Evolutionary conservation across 139 green algal genomes (phyloP).

Genomic region (Pleodorina starrii): DNA sequence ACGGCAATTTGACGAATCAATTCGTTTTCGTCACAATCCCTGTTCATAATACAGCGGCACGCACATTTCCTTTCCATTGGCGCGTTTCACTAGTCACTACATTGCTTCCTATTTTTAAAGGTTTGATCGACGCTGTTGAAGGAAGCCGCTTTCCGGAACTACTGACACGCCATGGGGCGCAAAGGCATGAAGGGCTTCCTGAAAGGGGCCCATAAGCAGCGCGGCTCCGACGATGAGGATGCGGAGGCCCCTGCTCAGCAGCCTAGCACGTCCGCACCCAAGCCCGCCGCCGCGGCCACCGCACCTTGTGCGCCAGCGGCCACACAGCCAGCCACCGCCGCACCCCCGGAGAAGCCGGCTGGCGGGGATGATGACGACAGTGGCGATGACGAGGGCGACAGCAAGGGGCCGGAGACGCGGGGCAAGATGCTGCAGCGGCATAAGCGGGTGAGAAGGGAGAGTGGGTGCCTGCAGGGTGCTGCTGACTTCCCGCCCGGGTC

Average conservation of each 20-base stretch:
- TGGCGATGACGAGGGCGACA: constrained; percentile 16
- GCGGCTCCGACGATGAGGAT: constrained; percentile 23
- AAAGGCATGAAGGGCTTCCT: constrained; percentile 49
- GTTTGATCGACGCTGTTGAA: no score
- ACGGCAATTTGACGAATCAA: no score
- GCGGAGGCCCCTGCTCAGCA: not conserved
- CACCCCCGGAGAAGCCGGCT: not conserved
- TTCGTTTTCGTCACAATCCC: no score
- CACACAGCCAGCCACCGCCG: not conserved
- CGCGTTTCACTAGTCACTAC: no score
- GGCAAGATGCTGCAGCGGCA: constrained; percentile 85
- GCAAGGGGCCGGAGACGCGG: constrained; percentile 64
- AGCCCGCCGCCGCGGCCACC: not conserved
- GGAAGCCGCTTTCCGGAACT: no score
- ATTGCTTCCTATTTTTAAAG: no score
- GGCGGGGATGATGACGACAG: constrained; percentile 11
- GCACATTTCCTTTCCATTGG: no score
- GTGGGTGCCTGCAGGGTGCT: not conserved
- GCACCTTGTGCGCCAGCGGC: not conserved
- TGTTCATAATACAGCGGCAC: no score
- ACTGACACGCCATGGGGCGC: constrained; percentile 39
- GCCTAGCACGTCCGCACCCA: not conserved
- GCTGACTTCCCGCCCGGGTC: no score
- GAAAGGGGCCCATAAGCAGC: constrained; percentile 3
- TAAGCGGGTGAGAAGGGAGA: constrained; percentile 69